Percentiles rank a stretch among this genome's conserved stretches.
These are phyloP conservation scores for Candida vartiovaarae DNA, from an alignment of 805 yeast genomes.

Conservation along the genomic window DNA sequence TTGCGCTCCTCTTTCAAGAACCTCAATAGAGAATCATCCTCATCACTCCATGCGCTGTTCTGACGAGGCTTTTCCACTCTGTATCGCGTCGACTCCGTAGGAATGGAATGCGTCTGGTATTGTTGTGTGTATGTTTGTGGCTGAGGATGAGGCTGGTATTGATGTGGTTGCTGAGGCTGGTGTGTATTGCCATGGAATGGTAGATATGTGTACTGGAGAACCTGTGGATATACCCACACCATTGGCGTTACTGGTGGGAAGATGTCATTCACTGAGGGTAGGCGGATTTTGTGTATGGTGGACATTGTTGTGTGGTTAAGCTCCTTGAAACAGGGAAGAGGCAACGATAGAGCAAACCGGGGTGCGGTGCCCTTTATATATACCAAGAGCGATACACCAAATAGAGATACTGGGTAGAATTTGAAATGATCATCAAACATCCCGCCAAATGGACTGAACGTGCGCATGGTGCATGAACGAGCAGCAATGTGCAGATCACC, in stretches of 20 bases:
- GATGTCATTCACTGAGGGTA: conserved; percentile 22
- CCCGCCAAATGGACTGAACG: neutral
- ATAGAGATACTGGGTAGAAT: too few species aligned
- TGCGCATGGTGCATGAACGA: neutral
- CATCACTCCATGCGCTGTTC: conserved; percentile 51
- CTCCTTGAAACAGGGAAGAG: neutral
- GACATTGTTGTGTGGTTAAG: neutral
- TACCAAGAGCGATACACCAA: too few species aligned
- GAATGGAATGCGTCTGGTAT: neutral
- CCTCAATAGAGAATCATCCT: conserved; percentile 52
- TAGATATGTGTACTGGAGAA: conserved; percentile 2
- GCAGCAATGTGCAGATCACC: neutral
- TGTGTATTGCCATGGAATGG: neutral
- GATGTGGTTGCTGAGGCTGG: conserved; percentile 7
- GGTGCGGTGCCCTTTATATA: neutral
- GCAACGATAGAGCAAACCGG: neutral
- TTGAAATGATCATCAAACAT: neutral
- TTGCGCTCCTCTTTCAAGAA: conserved; percentile 61
- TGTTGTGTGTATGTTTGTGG: neutral
- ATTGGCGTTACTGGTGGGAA: conserved; percentile 13
- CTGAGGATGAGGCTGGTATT: conserved; percentile 4
- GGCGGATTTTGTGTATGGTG: conserved; percentile 16
- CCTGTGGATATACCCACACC: neutral
- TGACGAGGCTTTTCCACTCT: conserved; percentile 17
- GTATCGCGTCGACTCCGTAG: neutral